These are phyloP conservation scores for Plasmodium blacklocki DNA, from an alignment of 169 alveolate species.

Conservation along the genomic window DNA sequence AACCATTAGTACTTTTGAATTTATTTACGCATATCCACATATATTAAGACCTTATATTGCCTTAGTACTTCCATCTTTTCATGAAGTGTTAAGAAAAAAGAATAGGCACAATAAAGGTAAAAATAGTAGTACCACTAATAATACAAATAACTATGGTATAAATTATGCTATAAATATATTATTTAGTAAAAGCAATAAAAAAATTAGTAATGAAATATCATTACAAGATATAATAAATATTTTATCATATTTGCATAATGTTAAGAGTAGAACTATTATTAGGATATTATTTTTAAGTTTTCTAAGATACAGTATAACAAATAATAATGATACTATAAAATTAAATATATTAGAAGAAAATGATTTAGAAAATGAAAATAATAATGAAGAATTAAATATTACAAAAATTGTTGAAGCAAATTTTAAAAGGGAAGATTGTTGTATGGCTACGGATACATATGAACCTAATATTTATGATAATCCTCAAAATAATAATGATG, in stretches of 20 bases:
- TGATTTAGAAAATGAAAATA: conserved; percentile 2
- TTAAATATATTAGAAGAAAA: not conserved
- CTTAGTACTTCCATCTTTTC: conserved; percentile 62
- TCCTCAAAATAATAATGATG: not conserved
- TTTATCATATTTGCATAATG: conserved; percentile 31
- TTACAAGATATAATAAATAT: conserved; percentile 72
- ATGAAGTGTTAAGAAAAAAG: conserved; percentile 53
- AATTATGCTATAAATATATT: conserved; percentile 60
- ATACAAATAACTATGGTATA: conserved; percentile 32
- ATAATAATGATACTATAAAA: conserved; percentile 3
- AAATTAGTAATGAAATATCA: conserved; percentile 46
- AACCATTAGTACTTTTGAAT: conserved; percentile 40
- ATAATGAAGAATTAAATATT: not conserved
- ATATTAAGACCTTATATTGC: conserved; percentile 74
- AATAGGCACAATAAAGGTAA: not conserved
- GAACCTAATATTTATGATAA: not conserved
- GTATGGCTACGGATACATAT: not conserved
- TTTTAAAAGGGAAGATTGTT: conserved; percentile 14
- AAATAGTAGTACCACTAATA: no score
- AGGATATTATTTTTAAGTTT: conserved; percentile 44
- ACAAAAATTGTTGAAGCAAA: not conserved
- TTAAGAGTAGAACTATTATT: conserved; percentile 32
- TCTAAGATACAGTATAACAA: conserved; percentile 44
- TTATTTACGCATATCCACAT: conserved; percentile 46
- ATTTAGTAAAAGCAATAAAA: conserved; percentile 57